Conservation (phyloP, 352 stramenopile genomes). For the Globisporangium sylvaticum region DNA sequence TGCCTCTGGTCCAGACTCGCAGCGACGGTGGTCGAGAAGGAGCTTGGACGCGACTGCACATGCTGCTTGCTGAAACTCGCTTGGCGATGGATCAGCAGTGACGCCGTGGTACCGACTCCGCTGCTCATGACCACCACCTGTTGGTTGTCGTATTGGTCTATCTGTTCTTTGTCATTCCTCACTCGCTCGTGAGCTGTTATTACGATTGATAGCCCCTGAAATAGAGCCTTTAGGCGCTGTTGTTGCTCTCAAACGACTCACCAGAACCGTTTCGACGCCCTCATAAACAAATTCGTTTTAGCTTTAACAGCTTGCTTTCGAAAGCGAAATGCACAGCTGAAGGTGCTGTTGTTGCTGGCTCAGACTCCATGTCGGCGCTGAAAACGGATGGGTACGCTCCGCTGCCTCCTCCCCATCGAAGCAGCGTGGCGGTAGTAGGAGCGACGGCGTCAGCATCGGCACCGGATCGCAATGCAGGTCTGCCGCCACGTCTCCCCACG, state of each 20-base stretch:
- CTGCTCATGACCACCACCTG: conserved; percentile 28
- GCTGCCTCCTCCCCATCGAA: background rate
- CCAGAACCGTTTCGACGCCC: conserved; percentile 9
- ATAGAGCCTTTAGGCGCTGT: background rate
- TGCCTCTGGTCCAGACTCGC: too few relatives aligned
- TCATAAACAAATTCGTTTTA: background rate
- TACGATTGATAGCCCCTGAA: background rate
- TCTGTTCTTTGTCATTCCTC: background rate
- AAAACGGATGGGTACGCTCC: conserved; percentile 3
- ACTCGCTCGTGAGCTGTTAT: background rate
- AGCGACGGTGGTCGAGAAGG: conserved; percentile 36
- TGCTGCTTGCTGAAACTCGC: conserved; percentile 30
- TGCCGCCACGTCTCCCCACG: conserved; percentile 10
- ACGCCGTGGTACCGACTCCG: conserved; percentile 20
- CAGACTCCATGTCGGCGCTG: conserved; percentile 10
- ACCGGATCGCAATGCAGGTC: background rate
- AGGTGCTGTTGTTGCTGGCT: background rate
- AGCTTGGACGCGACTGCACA: conserved; percentile 17
- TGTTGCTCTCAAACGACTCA: background rate
- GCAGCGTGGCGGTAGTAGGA: conserved; percentile 6
- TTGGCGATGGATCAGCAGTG: conserved; percentile 35
- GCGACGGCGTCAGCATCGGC: too few relatives aligned
- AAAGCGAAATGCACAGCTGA: conserved; percentile 1
- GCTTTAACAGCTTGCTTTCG: background rate
- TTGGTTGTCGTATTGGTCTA: too few relatives aligned